These are phyloP conservation scores for Dioscorea dumetorum DNA, from an alignment of 106 monocot genomes.

Conservation along the genomic window DNA sequence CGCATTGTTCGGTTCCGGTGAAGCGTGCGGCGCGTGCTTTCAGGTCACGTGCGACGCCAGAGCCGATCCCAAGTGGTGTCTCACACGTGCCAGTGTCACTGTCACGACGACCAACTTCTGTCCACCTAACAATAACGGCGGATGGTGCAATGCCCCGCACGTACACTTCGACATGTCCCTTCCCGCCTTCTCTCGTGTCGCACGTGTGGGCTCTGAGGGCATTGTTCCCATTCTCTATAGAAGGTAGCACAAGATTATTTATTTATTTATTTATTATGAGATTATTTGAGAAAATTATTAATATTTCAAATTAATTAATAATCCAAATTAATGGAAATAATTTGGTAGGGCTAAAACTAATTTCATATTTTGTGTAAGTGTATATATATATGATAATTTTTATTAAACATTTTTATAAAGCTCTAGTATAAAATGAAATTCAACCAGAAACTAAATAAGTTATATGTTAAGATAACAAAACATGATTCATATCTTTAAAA, in stretches of 20 bases:
- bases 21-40: constrained; percentile 12
- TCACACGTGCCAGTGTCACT: neutral
- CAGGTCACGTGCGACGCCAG: constrained; percentile 7
- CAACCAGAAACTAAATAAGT: too few relatives aligned
- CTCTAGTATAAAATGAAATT: too few relatives aligned
- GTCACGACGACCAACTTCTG: constrained; percentile 25
- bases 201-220: constrained; percentile 10
- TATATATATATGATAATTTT: too few relatives aligned
- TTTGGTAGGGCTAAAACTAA: too few relatives aligned
- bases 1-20: constrained; percentile 4
- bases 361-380: too few relatives aligned
- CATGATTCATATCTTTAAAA: too few relatives aligned
- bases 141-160: constrained; percentile 15
- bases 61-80: constrained; percentile 10
- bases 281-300: too few relatives aligned
- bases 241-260: neutral
- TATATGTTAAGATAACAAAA: too few relatives aligned
- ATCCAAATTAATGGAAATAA: too few relatives aligned
- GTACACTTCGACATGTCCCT: constrained; percentile 20
- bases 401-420: too few relatives aligned
- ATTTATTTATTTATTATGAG: too few relatives aligned
- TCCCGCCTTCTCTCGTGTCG: constrained; percentile 15
- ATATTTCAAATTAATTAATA: too few relatives aligned
- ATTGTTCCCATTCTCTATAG: constrained; percentile 21
- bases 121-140: constrained; percentile 20